Percentiles rank a stretch among this genome's conserved stretches.
These are phyloP conservation scores for Aspergillus ellipticus DNA, from an alignment of 495 filamentous ascomycete genomes.

Conservation along the genomic window DNA sequence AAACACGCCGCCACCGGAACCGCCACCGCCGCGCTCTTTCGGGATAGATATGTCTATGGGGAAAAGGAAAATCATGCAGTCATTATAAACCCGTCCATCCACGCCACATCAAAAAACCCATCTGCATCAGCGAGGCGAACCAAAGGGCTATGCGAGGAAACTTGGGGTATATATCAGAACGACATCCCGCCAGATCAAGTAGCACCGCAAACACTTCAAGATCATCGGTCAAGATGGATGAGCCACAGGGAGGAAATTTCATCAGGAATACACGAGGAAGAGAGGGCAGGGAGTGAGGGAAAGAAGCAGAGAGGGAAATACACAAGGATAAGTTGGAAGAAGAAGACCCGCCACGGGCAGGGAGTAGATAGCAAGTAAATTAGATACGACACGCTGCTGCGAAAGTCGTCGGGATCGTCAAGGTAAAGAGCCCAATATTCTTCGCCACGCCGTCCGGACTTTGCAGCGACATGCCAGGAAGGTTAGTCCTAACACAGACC, in stretches of 20 bases:
- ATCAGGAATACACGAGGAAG: conserved; percentile 4
- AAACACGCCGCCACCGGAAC: neutral
- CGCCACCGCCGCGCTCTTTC: conserved; percentile 8
- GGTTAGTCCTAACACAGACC: neutral
- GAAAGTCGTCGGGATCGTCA: neutral
- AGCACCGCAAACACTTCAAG: conserved; percentile 20
- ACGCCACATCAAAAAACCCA: conserved; percentile 24
- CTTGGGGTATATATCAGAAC: conserved; percentile 36
- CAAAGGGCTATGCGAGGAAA: conserved; percentile 33
- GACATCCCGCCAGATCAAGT: conserved; percentile 30
- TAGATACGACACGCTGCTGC: neutral
- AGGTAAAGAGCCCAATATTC: neutral
- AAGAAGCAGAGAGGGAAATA: conserved; percentile 4
- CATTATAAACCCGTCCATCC: conserved; percentile 33
- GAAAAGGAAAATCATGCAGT: conserved; percentile 42
- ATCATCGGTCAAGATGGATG: conserved; percentile 12
- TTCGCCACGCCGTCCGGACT: neutral
- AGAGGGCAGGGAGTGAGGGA: neutral
- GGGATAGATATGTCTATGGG: conserved; percentile 18
- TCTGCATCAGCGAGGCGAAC: conserved; percentile 18
- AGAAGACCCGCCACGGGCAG: neutral
- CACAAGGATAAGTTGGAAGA: neutral
- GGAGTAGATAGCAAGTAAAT: neutral
- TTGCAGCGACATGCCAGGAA: neutral
- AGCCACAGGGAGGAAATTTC: conserved; percentile 11